Conservation (phyloP, 805 yeast species). For the Maudiozyma turicensis region DNA sequence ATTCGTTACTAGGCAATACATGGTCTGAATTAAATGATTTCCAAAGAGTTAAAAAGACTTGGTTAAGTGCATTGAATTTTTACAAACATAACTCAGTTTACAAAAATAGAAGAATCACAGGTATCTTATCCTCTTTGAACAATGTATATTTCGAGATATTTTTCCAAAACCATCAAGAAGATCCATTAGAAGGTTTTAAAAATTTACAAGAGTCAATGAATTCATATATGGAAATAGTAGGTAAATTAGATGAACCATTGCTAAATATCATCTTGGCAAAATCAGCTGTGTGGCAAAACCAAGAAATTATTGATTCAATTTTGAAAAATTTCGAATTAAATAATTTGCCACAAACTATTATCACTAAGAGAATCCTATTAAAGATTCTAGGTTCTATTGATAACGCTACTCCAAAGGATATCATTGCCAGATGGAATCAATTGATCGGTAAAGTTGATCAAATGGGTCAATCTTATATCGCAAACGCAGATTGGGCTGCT, state of each 20-base stretch:
- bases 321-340: conserved; percentile 45
- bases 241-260: conserved; percentile 63
- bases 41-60: conserved; percentile 43
- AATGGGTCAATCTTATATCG: conserved; percentile 48
- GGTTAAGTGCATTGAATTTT: conserved; percentile 33
- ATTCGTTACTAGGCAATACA: conserved; percentile 48
- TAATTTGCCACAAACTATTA: conserved; percentile 48
- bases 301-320: conserved; percentile 48
- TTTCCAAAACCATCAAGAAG: conserved; percentile 40
- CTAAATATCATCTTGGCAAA: conserved; percentile 60
- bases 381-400: conserved; percentile 57
- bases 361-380: conserved; percentile 57
- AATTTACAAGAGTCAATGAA: conserved; percentile 45
- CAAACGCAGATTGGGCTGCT: conserved; percentile 76
- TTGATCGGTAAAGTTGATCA: conserved; percentile 37
- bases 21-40: conserved; percentile 45
- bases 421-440: conserved; percentile 46
- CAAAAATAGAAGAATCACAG: conserved; percentile 32
- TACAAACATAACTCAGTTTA: not conserved
- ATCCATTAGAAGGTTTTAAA: conserved; percentile 40
- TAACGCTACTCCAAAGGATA: conserved; percentile 37
- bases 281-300: conserved; percentile 52
- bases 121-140: conserved; percentile 59
- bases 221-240: conserved; percentile 34
- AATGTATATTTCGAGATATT: conserved; percentile 55